Evolutionary conservation across 352 stramenopile genomes (phyloP).

Genomic region (Pythium monospermum): DNA sequence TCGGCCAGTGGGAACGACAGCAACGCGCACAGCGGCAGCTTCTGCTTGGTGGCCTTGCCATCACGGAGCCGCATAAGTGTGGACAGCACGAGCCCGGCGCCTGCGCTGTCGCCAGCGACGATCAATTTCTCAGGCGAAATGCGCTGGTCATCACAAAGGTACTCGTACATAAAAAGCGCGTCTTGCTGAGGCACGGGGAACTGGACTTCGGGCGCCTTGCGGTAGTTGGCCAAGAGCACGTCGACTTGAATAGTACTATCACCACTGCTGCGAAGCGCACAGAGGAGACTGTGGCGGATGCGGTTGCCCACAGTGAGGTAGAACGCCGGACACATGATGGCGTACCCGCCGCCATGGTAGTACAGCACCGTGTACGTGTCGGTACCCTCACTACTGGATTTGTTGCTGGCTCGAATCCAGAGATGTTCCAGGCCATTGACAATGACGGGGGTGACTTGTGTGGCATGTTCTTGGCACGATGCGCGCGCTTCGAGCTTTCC

Average conservation of each 20-base stretch:
- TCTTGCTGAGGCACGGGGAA: slow-evolving; percentile 38
- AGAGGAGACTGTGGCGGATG: slow-evolving; percentile 21
- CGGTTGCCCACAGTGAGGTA: slow-evolving; percentile 39
- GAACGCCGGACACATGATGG: slow-evolving; percentile 31
- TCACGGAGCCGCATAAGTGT: slow-evolving; percentile 32
- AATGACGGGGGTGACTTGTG: slow-evolving; percentile 23
- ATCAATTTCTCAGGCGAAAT: slow-evolving; percentile 34
- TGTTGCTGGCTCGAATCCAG: slow-evolving; percentile 25
- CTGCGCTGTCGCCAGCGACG: slow-evolving; percentile 39
- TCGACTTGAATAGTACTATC: slow-evolving; percentile 24
- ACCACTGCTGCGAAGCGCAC: slow-evolving; percentile 18
- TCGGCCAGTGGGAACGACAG: slow-evolving; percentile 30
- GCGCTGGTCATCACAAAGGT: slow-evolving; percentile 29
- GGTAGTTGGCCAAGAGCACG: slow-evolving; percentile 46
- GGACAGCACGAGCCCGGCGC: slow-evolving; percentile 35
- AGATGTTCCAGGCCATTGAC: slow-evolving; percentile 34
- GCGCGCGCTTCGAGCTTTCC: slow-evolving; percentile 24
- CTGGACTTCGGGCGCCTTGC: slow-evolving; percentile 38
- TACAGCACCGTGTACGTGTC: slow-evolving; percentile 26
- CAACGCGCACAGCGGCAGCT: slow-evolving; percentile 32
- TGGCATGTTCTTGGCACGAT: slow-evolving; percentile 26
- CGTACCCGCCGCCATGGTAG: slow-evolving; percentile 42
- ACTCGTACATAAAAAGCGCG: slow-evolving; percentile 34
- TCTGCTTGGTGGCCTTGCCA: no score
- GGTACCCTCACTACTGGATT: background rate